These are phyloP conservation scores for Saccharomyces mikatae DNA, from an alignment of 805 yeast genomes.

Conservation along the genomic window DNA sequence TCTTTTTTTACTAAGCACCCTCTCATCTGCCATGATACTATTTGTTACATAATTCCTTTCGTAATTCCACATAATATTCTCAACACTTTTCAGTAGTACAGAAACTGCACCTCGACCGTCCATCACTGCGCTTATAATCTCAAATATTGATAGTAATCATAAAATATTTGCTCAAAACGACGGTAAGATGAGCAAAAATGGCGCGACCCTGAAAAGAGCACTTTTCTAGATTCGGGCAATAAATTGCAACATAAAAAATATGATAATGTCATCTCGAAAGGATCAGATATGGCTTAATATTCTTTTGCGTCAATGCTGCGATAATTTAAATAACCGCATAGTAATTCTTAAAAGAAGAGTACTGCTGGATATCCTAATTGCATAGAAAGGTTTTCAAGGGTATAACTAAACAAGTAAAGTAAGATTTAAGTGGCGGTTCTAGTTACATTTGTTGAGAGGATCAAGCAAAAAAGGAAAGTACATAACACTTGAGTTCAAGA, in stretches of 20 bases:
- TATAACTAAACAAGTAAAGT: not conserved
- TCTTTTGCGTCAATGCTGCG: not conserved
- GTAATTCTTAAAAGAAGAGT: not conserved
- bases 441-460: not conserved
- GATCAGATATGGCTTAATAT: not conserved
- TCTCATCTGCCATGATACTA: not conserved
- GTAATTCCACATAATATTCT: not conserved
- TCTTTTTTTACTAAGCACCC: not conserved
- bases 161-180: not conserved
- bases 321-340: not conserved
- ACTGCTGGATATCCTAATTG: not conserved
- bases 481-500: conserved; percentile 1
- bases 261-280: not conserved
- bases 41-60: not conserved
- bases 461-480: not conserved
- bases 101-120: not conserved
- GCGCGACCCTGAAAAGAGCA: not conserved
- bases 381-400: not conserved
- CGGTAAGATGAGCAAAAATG: not conserved
- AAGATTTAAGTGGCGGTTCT: not conserved
- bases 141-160: not conserved
- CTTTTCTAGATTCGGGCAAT: not conserved
- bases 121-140: not conserved
- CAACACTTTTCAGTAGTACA: not conserved
- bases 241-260: not conserved